Base-by-base conservation (phyloP, 2,329 filamentous ascomycete species). In the Penicillium janthinellum region DNA sequence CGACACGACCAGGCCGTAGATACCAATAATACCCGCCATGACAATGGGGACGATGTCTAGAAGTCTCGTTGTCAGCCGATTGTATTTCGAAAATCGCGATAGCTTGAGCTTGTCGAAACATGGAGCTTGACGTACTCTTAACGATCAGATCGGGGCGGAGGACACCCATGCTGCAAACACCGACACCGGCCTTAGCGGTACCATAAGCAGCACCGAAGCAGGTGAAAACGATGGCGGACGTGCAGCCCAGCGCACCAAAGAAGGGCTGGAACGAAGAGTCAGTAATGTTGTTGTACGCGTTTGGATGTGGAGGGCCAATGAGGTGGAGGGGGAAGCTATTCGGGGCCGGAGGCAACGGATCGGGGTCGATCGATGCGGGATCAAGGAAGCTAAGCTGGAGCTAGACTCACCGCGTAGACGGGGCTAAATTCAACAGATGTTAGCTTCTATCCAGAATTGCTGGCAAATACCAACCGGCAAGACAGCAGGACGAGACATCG, bases 21-120 rank as follows among this genome's bases (percentile, higher is more conserved):
- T 98, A 90, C 92, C 95, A 82, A 99, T 98, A 82, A 99, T 99
- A 98, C 95, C 95, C 85, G 95, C 95, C 95, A 99, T 99, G 88
- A 99, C 96, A 81, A 98, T 95, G 78, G 95, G 95, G 67, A 98
- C 94, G 80, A 98, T 97, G 86, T 97, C 94, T 98, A 69, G 10
- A 51, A 52, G 34, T 5, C 20, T 3, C 17, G 14, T 60, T 34
- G 58, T 65, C 45, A 69, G 65, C 65, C 31, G 69, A 59, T n/a
- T 31, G 8, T 41, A 38, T 5, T 34, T 17, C 42, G 3, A 39
- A 4, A n/a, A 34, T 17, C 14, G 15, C 12, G n/a, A 37, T 25
- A n/a, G n/a, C 22, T n/a, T 0, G 12, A 12, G 20, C 20, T 37
- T 20, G 25, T 53, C 42, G 7, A 8, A 7, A 34, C 3, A n/a